Evolutionary conservation across 352 stramenopile genomes (phyloP).

Genomic region (Phytopythium ostracodes): DNA sequence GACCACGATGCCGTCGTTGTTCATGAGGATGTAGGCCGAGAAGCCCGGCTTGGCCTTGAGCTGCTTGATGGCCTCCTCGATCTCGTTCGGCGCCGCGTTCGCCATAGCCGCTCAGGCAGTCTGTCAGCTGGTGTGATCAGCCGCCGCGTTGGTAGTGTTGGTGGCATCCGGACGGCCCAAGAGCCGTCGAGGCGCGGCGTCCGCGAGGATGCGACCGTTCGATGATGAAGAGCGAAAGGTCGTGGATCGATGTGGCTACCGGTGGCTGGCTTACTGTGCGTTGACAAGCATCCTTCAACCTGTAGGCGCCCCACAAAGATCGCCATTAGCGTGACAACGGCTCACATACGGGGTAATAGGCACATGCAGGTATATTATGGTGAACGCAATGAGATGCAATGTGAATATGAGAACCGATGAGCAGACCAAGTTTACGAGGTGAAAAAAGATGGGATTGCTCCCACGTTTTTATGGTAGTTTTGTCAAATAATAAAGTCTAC

Average conservation of each 20-base stretch:
- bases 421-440: not conserved
- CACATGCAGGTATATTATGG: no score
- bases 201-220: not conserved
- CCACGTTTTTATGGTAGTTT: not conserved
- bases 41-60: conserved; percentile 91
- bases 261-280: no score
- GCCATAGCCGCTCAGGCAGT: conserved; percentile 30
- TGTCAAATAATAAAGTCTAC: not conserved
- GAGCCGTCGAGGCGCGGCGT: not conserved
- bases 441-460: not conserved
- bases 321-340: no score
- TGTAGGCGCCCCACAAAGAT: no score
- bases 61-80: conserved; percentile 91
- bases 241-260: no score
- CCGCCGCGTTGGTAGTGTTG: not conserved
- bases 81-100: conserved; percentile 82
- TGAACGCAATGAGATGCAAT: no score
- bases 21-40: conserved; percentile 89
- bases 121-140: not conserved
- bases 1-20: conserved; percentile 93
- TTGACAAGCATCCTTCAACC: no score
- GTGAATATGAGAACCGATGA: no score
- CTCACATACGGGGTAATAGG: no score
- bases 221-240: not conserved
- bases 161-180: not conserved